Base-by-base conservation (phyloP, 164 flowering plant species). In the Cinnamomum chago region DNA sequence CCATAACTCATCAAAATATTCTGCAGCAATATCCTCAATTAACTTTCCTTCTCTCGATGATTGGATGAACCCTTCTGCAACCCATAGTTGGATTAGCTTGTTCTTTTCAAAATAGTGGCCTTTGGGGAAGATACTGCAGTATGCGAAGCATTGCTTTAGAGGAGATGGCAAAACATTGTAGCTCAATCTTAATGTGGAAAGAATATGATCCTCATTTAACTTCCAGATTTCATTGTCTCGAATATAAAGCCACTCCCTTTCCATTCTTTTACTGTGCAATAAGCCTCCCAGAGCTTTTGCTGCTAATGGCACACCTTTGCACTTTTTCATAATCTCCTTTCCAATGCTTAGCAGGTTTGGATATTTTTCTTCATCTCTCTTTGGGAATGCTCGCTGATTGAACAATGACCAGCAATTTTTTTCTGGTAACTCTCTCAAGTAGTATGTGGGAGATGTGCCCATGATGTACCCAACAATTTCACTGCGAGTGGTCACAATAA, bases 71-170 rank as follows among this genome's bases (percentile, higher is more conserved):
- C 74, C 74, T 11, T 72, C 33, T 6, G 68, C 74, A 24, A 73
- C 68, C 82, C 82, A 80, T 20, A 76, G 23, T 35, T 65, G 71
- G 3, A 80, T 65, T 25, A 80, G 27, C 6, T 27, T 6, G 12
- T 60, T 58, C 50, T 66, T 80, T 5, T 20, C 50, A 33, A 80
- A 70, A 0, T 1, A 7, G 47, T 70, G 20, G 22, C 58, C 72
- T 70, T 76, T 76, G 2, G 77, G 82, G 60, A 70, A 80, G 13
- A 80, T 30, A 1, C 75, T 70, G 68, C 79, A 80, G 58, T 70
- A 80, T 18, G 66, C 68, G 67, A 80, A 73, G 55, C 77, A 72
- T 40, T 40, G 71, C 66, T 60, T 79, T 35, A 79, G 35, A 58
- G 17, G 75, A 47, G 71, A 62, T 25, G 79, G 73, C 20, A 66